Percentiles rank a stretch among this genome's conserved stretches.
Evolutionary conservation across 108 stramenopile species (phyloP).

Genomic region (Phaeodactylum tricornutum): DNA sequence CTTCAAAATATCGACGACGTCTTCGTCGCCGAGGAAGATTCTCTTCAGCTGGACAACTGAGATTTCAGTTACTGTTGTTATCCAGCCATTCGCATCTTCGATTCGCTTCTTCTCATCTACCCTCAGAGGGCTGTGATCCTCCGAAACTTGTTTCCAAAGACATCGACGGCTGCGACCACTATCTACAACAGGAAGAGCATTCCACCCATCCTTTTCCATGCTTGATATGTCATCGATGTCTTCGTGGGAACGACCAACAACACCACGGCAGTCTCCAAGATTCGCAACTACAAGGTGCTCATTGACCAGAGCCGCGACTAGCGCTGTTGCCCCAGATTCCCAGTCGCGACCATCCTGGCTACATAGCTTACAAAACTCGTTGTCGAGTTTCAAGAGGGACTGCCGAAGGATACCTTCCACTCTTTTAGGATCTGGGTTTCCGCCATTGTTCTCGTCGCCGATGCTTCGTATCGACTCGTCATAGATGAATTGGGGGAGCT

Average conservation of each 20-base stretch:
- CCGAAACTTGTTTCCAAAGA: slow-evolving; percentile 63
- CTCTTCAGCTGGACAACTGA: slow-evolving; percentile 55
- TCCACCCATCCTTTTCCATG: slow-evolving; percentile 19
- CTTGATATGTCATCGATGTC: slow-evolving; percentile 7
- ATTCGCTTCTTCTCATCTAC: slow-evolving; percentile 53
- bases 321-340: slow-evolving; percentile 73
- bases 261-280: slow-evolving; percentile 68
- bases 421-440: slow-evolving; percentile 1
- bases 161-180: slow-evolving; percentile 14
- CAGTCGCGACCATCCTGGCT: slow-evolving; percentile 56
- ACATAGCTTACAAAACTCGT: slow-evolving; percentile 60
- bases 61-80: slow-evolving; percentile 63
- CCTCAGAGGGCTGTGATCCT: slow-evolving; percentile 49
- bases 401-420: slow-evolving; percentile 28
- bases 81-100: slow-evolving; percentile 71
- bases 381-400: slow-evolving; percentile 51
- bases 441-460: background rate
- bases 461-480: slow-evolving; percentile 18
- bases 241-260: slow-evolving; percentile 39
- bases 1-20: slow-evolving; percentile 62
- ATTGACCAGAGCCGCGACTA: slow-evolving; percentile 49
- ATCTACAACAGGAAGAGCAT: slow-evolving; percentile 18
- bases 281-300: slow-evolving; percentile 51
- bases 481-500: slow-evolving; percentile 31
- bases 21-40: slow-evolving; percentile 59